Evolutionary conservation across 345 rosid species (phyloP), one percentile per base, ranked within the genome.

Genomic region (Atalantia buxifolia): DNA sequence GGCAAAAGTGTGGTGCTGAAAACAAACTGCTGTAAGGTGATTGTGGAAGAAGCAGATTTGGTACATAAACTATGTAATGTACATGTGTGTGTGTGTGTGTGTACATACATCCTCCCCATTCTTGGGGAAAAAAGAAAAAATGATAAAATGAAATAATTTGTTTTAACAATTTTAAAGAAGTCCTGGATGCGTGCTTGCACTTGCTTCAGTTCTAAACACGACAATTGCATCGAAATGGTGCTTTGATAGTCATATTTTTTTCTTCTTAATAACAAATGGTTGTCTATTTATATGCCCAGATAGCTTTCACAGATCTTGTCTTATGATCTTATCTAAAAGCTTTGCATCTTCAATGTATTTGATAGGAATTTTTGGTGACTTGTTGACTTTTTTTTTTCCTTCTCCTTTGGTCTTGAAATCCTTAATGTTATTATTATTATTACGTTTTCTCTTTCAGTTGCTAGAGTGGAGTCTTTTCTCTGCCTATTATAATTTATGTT

Each of bases 381-480:
- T 31, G 1, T 57, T 72, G 45, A 57, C 21, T 31, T 31, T 14
- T 25, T 67, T 27, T 50, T 2, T n/a, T n/a, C 30, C 64, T 60
- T 24, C 0, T 24, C 4, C 38, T 21, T 35, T 63, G 28, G 7
- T 60, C 3, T 13, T 48, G 28, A 62, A 13, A 10, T 12, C 6
- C 5, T 7, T 73, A 24, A 40, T 30, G 60, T 70, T 45, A 27
- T 73, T 30, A 9, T 65, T 10, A 22, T 36, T 30, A 27, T 59
- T 64, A 27, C 56, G 12, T 55, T 16, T 22, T 38, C 30, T 53
- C 16, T 22, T 70, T 40, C 27, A 30, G 28, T n/a, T 45, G 74
- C 62, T 56, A 77, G 30, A 16, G 33, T 83, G 69, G 61, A 78
- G 22, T 31, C 57, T 50, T 65, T 66, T 33, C 63, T 70, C 24